phyloP scores from a whole-genome alignment of 2,329 filamentous ascomycete species.

The Fusarium circinatum region DNA sequence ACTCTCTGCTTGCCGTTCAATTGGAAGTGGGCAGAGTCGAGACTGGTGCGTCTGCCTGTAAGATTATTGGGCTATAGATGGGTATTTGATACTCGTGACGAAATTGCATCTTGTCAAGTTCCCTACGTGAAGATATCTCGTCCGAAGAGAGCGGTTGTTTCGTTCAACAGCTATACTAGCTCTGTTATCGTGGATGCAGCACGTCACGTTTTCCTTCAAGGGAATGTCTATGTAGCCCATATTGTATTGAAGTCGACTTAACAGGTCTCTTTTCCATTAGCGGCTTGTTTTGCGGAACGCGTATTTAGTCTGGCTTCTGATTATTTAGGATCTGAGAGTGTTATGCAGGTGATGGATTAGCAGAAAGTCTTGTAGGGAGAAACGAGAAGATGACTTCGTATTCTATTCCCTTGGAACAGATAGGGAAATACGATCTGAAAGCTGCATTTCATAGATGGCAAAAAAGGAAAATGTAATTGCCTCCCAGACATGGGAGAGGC shows the following conservation, averaged over 20 bases:
- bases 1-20: accelerated
- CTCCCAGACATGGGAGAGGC: too few species aligned
- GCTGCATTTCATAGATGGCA: accelerated
- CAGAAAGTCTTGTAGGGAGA: accelerated
- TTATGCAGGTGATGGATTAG: too few species aligned
- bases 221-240: accelerated
- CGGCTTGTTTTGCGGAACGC: accelerated
- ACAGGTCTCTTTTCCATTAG: accelerated
- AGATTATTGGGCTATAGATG: accelerated
- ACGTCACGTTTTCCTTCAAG: accelerated
- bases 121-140: accelerated
- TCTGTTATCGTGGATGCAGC: accelerated
- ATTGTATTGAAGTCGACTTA: accelerated
- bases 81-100: too few species aligned
- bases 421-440: too few species aligned
- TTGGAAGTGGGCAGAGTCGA: accelerated
- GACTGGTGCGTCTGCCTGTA: accelerated
- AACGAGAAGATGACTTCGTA: accelerated
- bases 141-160: accelerated
- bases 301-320: neutral
- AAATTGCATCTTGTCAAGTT: neutral
- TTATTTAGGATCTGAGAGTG: too few species aligned
- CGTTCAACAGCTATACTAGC: too few species aligned
- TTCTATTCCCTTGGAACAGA: too few species aligned
- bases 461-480: too few species aligned